These are phyloP conservation scores for Discostella pseudostelligera DNA, from an alignment of 108 stramenopile genomes.

Conservation along the genomic window DNA sequence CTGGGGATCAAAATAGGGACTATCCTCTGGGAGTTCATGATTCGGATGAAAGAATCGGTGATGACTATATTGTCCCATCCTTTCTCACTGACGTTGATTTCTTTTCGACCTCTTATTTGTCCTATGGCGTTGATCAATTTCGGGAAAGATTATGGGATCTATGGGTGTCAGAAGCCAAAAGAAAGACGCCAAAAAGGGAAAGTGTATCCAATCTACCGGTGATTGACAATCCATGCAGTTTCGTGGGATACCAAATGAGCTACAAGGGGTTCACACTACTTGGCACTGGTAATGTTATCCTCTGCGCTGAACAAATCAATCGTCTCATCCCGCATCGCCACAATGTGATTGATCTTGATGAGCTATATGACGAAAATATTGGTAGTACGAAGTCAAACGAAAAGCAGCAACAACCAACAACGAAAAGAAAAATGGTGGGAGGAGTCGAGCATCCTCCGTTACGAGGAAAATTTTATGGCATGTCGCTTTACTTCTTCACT, in stretches of 20 bases:
- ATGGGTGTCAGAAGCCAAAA: conserved; percentile 57
- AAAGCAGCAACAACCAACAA: conserved; percentile 8
- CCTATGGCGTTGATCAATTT: conserved; percentile 89
- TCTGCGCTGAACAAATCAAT: conserved; percentile 70
- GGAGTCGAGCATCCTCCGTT: conserved; percentile 84
- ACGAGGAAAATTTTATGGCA: conserved; percentile 86
- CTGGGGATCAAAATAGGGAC: background rate
- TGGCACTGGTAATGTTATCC: conserved; percentile 74
- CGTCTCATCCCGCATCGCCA: conserved; percentile 79
- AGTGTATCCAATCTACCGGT: conserved; percentile 25
- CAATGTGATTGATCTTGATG: conserved; percentile 53
- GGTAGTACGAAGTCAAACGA: conserved; percentile 17
- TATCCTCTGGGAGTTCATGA: conserved; percentile 4
- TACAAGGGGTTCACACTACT: conserved; percentile 55
- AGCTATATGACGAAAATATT: conserved; percentile 45
- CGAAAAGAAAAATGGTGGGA: conserved; percentile 60
- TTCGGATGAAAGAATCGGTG: conserved; percentile 1
- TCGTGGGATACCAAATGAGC: conserved; percentile 63
- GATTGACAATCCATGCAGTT: conserved; percentile 76
- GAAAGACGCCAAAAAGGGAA: conserved; percentile 4
- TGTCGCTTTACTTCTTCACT: conserved; percentile 91
- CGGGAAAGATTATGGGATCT: conserved; percentile 79
- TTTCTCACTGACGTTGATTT: conserved; percentile 74
- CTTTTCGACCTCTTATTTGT: conserved; percentile 81
- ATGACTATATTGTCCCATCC: conserved; percentile 24